Evolutionary conservation across 2,329 filamentous ascomycete genomes (phyloP).

Genomic region (Coniochaeta sp.): DNA sequence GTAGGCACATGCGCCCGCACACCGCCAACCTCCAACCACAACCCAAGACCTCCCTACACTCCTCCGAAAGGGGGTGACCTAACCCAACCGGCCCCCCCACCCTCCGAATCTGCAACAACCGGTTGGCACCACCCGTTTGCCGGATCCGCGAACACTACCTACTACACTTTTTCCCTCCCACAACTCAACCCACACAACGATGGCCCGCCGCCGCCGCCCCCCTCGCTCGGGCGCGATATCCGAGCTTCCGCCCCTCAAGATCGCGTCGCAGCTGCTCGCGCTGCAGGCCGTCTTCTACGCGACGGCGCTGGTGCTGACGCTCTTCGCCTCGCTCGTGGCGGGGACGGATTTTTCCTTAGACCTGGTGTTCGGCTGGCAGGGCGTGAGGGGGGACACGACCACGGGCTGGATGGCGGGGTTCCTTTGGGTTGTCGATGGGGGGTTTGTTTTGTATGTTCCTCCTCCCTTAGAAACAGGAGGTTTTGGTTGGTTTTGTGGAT

Average conservation of each 20-base stretch:
- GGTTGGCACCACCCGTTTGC: neutral
- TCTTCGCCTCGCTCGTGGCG: conserved; percentile 51
- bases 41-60: neutral
- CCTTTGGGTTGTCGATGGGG: conserved; percentile 50
- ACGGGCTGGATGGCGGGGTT: conserved; percentile 54
- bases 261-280: conserved; percentile 50
- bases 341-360: conserved; percentile 46
- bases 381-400: conserved; percentile 54
- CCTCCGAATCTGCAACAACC: neutral
- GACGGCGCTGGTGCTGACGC: conserved; percentile 15
- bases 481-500: too few relatives aligned
- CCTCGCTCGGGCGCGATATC: conserved; percentile 53
- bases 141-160: neutral
- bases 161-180: too few relatives aligned
- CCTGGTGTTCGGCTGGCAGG: conserved; percentile 50
- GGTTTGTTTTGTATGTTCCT: conserved; percentile 39
- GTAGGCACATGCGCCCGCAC: neutral
- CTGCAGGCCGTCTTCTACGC: conserved; percentile 45
- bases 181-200: conserved; percentile 15
- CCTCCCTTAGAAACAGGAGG: too few relatives aligned
- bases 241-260: conserved; percentile 54
- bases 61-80: neutral
- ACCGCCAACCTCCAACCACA: neutral
- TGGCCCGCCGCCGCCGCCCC: conserved; percentile 50
- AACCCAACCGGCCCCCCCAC: neutral